Conservation (phyloP, 2,329 filamentous ascomycete species). For the Aureobasidium subglaciale region DNA sequence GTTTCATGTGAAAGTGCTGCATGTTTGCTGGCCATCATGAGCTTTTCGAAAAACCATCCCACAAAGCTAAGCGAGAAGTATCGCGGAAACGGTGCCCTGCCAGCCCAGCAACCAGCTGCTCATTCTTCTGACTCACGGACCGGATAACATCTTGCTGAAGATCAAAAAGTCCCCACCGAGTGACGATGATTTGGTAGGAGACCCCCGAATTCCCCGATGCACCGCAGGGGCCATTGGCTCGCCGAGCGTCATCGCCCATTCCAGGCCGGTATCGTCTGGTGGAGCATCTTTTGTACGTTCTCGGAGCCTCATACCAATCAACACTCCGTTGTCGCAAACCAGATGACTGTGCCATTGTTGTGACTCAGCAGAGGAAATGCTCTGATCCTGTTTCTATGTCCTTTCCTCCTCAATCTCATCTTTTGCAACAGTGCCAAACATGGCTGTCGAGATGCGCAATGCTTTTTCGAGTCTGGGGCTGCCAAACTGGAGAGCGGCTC, state of each 20-base stretch:
- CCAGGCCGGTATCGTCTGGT: slow-evolving; percentile 6
- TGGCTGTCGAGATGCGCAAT: neutral
- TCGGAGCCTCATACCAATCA: slow-evolving; percentile 6
- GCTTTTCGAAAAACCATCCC: slow-evolving; percentile 2
- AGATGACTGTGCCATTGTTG: neutral
- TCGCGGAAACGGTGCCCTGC: neutral
- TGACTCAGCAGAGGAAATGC: neutral
- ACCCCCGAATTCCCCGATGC: neutral
- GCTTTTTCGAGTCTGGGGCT: neutral
- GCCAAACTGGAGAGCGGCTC: neutral
- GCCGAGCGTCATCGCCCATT: neutral
- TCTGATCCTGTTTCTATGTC: neutral
- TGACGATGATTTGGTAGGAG: neutral
- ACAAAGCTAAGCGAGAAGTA: slow-evolving; percentile 13
- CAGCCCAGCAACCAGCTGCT: slow-evolving; percentile 2
- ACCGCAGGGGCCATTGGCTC: neutral
- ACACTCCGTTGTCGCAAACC: slow-evolving; percentile 5
- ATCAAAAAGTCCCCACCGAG: neutral
- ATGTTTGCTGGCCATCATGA: neutral
- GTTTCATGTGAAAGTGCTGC: neutral
- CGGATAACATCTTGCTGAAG: slow-evolving; percentile 2
- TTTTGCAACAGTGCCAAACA: neutral
- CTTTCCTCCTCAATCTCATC: neutral
- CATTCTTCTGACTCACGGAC: slow-evolving; percentile 3
- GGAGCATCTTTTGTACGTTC: neutral